Evolutionary conservation across 179 eudicot species (phyloP), one percentile per base, ranked within the genome.

Genomic region (Sideroxylon spinosum): DNA sequence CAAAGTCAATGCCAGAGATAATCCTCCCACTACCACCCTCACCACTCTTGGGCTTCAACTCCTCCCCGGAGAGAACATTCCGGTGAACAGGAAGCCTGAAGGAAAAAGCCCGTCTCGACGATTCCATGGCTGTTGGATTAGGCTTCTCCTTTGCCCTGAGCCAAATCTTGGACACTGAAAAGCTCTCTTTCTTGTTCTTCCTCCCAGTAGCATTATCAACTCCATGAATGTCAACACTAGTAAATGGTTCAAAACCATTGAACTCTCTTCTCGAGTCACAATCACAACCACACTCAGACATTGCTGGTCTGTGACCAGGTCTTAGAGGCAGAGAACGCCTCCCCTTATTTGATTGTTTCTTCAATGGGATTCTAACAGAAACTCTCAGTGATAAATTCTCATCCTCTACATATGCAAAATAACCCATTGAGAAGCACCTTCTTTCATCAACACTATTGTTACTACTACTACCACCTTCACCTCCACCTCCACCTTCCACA

Each of bases 341-440:
- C 69, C 85, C 89, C 71, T 87, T 90, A n/a, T 32, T 81, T 0
- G 85, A 69, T 19, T 71, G 85, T 74, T 92, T 90, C 85, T 90
- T 92, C 71, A 76, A 77, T 29, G 89, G 91, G 1, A 88, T 86
- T 37, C 86, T 85, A 55, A 94, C 87, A 10, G 97, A 94, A 0
- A 94, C 98, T 81, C 90, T 88, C 19, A 94, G 76, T 0, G 89
- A 81, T 11, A 91, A 78, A 70, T 53, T 80, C 75, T 94, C 98
- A 76, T 94, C 94, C 86, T 91, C 78, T 6, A 94, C 87, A 86
- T 94, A 94, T 1, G 93, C 93, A 84, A 94, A 92, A 17, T 96
- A 92, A 0, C 98, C 98, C 98, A 94, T 94, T 2, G 98, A 94
- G 32, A 84, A 91, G 69, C 98, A 94, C 77, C 98, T 87, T 56